Percentiles rank a stretch among this genome's conserved stretches.
Conservation (phyloP, 345 rosid genomes). For the Noccaea bulbosa region DNA sequence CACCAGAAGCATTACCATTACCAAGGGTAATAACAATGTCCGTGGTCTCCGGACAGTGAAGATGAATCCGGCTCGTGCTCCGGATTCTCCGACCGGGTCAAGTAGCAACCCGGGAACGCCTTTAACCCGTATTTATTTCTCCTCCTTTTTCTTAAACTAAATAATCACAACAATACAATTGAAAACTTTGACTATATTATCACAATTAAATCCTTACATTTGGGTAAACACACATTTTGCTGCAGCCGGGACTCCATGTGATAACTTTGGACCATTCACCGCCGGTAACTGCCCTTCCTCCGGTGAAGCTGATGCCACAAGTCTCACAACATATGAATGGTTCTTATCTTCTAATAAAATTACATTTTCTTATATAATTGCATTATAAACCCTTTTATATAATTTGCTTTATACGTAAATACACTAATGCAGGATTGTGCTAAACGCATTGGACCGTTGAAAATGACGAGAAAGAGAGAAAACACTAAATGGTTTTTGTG, state of each 20-base stretch:
- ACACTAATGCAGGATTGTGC: conserved; percentile 59
- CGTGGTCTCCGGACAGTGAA: conserved; percentile 49
- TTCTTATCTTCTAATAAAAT: conserved; percentile 16
- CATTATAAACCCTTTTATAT: neutral
- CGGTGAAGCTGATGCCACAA: conserved; percentile 59
- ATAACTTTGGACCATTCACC: conserved; percentile 38
- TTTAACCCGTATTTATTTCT: conserved; percentile 51
- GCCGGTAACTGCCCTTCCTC: conserved; percentile 40
- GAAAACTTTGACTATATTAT: neutral
- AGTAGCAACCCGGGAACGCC: conserved; percentile 62
- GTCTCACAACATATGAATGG: conserved; percentile 70
- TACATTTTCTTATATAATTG: neutral
- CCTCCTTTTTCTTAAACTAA: neutral
- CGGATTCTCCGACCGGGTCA: conserved; percentile 55
- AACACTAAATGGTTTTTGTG: conserved; percentile 25
- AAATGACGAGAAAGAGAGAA: neutral
- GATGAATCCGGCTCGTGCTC: conserved; percentile 52
- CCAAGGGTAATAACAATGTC: conserved; percentile 47
- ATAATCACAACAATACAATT: neutral
- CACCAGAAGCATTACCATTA: conserved; percentile 68
- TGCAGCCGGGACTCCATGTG: conserved; percentile 75
- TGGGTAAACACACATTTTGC: conserved; percentile 4
- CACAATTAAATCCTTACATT: neutral
- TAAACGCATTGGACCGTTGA: conserved; percentile 81
- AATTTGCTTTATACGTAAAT: neutral